These are phyloP conservation scores for Spizellomyces punctatus DNA, from an alignment of 192 early-diverging fungal genomes.

Conservation along the genomic window DNA sequence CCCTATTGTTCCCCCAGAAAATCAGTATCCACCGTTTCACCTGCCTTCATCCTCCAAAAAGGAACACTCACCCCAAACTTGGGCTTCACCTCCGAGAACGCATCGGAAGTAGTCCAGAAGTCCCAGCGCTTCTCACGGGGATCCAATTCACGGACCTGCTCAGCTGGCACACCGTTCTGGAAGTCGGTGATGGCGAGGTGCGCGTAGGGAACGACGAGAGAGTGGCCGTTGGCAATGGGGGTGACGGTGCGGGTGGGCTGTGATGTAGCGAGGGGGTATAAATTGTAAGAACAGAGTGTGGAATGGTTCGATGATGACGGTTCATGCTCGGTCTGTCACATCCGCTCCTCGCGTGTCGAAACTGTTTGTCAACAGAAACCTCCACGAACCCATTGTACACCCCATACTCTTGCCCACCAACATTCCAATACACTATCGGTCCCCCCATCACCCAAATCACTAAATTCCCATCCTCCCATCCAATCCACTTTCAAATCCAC, in stretches of 20 bases:
- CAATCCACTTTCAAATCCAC: background rate
- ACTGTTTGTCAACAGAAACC: background rate
- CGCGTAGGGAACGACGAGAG: conserved; percentile 52
- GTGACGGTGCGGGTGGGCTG: conserved; percentile 25
- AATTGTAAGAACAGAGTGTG: background rate
- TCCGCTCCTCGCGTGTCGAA: background rate
- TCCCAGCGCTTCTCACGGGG: conserved; percentile 57
- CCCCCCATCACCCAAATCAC: background rate
- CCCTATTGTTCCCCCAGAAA: conserved; percentile 35
- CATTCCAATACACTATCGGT: background rate
- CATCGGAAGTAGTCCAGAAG: conserved; percentile 58
- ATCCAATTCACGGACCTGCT: conserved; percentile 51
- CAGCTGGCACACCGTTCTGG: conserved; percentile 52
- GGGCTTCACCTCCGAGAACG: conserved; percentile 46
- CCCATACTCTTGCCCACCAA: background rate
- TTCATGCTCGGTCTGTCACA: too few relatives aligned
- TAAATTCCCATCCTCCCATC: background rate
- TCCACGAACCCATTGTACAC: background rate
- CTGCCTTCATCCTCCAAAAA: background rate
- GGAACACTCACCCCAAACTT: conserved; percentile 32
- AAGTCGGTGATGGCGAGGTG: conserved; percentile 47
- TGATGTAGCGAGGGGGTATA: background rate
- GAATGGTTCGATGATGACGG: background rate
- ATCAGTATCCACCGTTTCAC: background rate
- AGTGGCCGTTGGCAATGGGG: conserved; percentile 39